A percentile compares a stretch with the other conserved stretches of the same genome.
These are phyloP conservation scores for Clarireedia homoeocarpa DNA, from an alignment of 2,329 filamentous ascomycete genomes.

Conservation along the genomic window DNA sequence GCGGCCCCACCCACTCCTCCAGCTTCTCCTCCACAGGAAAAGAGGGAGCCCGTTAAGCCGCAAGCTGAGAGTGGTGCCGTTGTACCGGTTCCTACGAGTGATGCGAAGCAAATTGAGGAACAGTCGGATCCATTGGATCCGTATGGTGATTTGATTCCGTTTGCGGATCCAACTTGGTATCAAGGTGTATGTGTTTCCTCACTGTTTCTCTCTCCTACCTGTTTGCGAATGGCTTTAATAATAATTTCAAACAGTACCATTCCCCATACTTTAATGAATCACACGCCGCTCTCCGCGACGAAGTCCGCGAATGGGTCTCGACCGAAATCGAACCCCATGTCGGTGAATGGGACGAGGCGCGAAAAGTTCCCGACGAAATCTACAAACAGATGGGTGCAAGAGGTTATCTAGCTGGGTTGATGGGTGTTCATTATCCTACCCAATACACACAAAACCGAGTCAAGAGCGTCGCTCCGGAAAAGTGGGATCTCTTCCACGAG, in stretches of 20 bases:
- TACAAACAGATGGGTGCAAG: constrained; percentile 94
- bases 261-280: constrained; percentile 95
- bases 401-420: constrained; percentile 85
- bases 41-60: constrained; percentile 46
- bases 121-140: constrained; percentile 72
- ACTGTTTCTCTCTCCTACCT: not conserved
- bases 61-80: constrained; percentile 49
- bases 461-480: constrained; percentile 71
- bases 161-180: constrained; percentile 90
- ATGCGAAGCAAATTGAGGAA: constrained; percentile 21
- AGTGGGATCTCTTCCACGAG: constrained; percentile 99
- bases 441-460: constrained; percentile 65
- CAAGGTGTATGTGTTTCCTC: constrained; percentile 64
- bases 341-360: constrained; percentile 94
- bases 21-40: constrained; percentile 36
- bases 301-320: constrained; percentile 89
- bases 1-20: constrained; percentile 43
- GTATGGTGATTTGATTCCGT: constrained; percentile 82
- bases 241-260: constrained; percentile 62
- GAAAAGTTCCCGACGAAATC: constrained; percentile 77
- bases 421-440: constrained; percentile 75
- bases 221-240: not conserved
- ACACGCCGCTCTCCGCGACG: constrained; percentile 81
- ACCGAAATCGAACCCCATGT: constrained; percentile 84
- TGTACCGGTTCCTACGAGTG: constrained; percentile 36